Conservation (phyloP, 805 yeast species). For the Metschnikowia colocasiae region DNA sequence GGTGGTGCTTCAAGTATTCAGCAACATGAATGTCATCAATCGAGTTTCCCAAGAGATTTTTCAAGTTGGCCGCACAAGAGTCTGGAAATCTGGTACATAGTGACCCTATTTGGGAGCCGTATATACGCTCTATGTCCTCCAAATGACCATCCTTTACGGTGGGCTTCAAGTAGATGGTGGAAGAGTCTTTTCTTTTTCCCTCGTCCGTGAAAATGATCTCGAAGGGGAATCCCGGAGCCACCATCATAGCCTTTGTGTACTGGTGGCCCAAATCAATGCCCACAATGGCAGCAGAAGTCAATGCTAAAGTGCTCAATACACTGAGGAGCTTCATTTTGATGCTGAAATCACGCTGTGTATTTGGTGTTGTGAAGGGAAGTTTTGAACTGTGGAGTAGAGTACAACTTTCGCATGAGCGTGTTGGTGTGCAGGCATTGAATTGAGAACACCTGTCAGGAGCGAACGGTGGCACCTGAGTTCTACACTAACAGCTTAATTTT, state of each 20-base stretch:
- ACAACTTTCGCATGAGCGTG: slow-evolving; percentile 1
- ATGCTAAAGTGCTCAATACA: slow-evolving; percentile 9
- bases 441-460: slow-evolving; percentile 4
- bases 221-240: slow-evolving; percentile 86
- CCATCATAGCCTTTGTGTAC: slow-evolving; percentile 77
- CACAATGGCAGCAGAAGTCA: slow-evolving; percentile 57
- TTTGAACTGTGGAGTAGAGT: slow-evolving; percentile 2
- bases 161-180: slow-evolving; percentile 66
- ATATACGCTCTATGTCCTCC: slow-evolving; percentile 61
- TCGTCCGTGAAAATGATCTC: slow-evolving; percentile 88
- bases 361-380: background rate
- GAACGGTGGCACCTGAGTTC: background rate
- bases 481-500: background rate
- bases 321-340: slow-evolving; percentile 15
- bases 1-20: slow-evolving; percentile 51
- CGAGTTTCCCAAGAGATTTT: slow-evolving; percentile 66
- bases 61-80: slow-evolving; percentile 61
- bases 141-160: slow-evolving; percentile 22
- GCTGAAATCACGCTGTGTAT: background rate
- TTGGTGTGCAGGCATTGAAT: slow-evolving; percentile 1
- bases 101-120: slow-evolving; percentile 72
- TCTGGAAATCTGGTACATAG: slow-evolving; percentile 72
- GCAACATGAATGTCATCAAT: slow-evolving; percentile 44
- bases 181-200: slow-evolving; percentile 82
- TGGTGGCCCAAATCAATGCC: slow-evolving; percentile 91